These are phyloP conservation scores for Lepiota brunneoincarnata DNA, from an alignment of 768 basidiomycete species.

Conservation along the genomic window DNA sequence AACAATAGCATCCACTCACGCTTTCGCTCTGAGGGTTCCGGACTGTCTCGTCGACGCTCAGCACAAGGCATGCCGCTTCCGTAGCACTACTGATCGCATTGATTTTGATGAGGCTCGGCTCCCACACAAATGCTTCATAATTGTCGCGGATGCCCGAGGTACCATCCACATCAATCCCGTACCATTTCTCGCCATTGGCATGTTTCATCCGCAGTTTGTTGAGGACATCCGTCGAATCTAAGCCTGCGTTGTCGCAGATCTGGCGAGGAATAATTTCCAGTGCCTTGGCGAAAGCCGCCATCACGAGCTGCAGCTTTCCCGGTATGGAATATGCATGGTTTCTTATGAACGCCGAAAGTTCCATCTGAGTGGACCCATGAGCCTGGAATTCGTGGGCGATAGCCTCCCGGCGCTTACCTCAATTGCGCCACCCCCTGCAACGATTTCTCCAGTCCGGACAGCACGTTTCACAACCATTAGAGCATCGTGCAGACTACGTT, in stretches of 20 bases:
- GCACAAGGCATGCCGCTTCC: constrained; percentile 93
- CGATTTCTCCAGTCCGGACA: constrained; percentile 91
- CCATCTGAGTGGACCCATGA: constrained; percentile 64
- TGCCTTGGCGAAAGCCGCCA: constrained; percentile 95
- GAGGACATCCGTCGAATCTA: constrained; percentile 95
- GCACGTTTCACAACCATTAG: constrained; percentile 99
- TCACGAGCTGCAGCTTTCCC: constrained; percentile 92
- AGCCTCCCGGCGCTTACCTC: constrained; percentile 55
- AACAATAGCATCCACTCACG: constrained; percentile 46
- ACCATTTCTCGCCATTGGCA: constrained; percentile 85
- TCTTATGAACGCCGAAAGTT: constrained; percentile 91
- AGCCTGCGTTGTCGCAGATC: constrained; percentile 97
- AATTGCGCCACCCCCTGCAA: constrained; percentile 96
- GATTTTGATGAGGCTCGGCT: constrained; percentile 90
- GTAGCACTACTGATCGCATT: constrained; percentile 95
- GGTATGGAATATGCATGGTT: constrained; percentile 90
- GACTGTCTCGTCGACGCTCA: constrained; percentile 97
- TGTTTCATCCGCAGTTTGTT: constrained; percentile 98
- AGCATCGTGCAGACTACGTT: constrained; percentile 95
- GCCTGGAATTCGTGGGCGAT: not conserved
- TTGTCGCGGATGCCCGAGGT: constrained; percentile 89
- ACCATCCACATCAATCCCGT: constrained; percentile 93
- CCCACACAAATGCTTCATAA: constrained; percentile 98
- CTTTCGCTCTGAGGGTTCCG: constrained; percentile 92
- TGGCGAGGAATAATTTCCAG: constrained; percentile 97